These are phyloP conservation scores for Lepidium campestre DNA, from an alignment of 441 rosid species.

Conservation along the genomic window DNA sequence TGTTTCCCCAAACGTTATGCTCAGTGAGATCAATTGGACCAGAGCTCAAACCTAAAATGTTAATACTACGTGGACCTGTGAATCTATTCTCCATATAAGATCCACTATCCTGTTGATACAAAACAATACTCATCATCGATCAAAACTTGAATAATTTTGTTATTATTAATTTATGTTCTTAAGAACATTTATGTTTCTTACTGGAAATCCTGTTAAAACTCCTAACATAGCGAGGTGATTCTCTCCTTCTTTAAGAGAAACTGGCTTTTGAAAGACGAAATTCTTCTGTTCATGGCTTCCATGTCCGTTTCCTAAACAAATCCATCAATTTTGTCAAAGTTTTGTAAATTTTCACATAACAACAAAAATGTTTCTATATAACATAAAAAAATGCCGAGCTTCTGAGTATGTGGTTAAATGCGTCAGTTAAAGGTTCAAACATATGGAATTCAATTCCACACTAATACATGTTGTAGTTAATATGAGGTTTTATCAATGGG, in stretches of 20 bases:
- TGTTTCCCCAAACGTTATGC: conserved; percentile 29
- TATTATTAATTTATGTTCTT: not conserved
- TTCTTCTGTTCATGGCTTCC: conserved; percentile 44
- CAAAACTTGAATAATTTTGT: not conserved
- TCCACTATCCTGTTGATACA: conserved; percentile 42
- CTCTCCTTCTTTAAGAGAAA: conserved; percentile 30
- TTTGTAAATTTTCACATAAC: not conserved
- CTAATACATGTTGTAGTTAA: too few relatives aligned
- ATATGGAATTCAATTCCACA: too few relatives aligned
- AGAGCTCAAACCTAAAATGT: conserved; percentile 38
- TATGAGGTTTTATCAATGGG: too few relatives aligned
- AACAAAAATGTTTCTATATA: too few relatives aligned
- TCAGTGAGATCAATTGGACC: conserved; percentile 36
- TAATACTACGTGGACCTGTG: conserved; percentile 41
- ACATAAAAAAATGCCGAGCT: too few relatives aligned
- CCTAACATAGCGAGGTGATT: conserved; percentile 38
- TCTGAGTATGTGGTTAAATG: too few relatives aligned
- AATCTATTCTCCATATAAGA: conserved; percentile 44
- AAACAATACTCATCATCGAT: too few relatives aligned
- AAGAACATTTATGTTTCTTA: conserved; percentile 7
- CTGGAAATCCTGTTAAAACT: conserved; percentile 38
- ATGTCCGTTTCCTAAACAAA: conserved; percentile 34
- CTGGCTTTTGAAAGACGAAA: conserved; percentile 34
- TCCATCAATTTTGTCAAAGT: not conserved
- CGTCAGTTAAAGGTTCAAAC: too few relatives aligned